These are phyloP conservation scores for Raphanus hybrid DNA, from an alignment of 441 rosid species.

Conservation along the genomic window DNA sequence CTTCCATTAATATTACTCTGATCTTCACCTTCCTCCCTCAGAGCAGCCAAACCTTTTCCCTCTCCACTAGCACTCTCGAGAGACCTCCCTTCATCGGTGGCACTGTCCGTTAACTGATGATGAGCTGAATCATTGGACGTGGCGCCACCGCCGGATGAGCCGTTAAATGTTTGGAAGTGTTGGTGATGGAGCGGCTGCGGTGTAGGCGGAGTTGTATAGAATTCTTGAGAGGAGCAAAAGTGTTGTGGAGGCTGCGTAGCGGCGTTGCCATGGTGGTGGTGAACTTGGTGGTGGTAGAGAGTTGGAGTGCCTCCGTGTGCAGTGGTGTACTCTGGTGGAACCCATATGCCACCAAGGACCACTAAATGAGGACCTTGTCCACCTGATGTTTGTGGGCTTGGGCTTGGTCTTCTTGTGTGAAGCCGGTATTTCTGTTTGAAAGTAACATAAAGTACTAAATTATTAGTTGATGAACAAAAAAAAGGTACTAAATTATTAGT, in stretches of 20 bases:
- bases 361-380: slow-evolving; percentile 67
- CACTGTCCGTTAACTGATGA: slow-evolving; percentile 48
- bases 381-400: slow-evolving; percentile 80
- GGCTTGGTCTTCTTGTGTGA: slow-evolving; percentile 95
- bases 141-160: slow-evolving; percentile 43
- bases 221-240: slow-evolving; percentile 83
- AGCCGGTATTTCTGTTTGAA: slow-evolving; percentile 85
- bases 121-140: slow-evolving; percentile 28
- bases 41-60: slow-evolving; percentile 69
- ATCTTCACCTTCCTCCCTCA: slow-evolving; percentile 78
- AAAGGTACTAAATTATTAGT: neutral
- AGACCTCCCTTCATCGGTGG: slow-evolving; percentile 84
- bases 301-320: slow-evolving; percentile 57
- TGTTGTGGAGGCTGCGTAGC: slow-evolving; percentile 60
- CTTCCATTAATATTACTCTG: slow-evolving; percentile 65
- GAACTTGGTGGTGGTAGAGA: slow-evolving; percentile 61
- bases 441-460: neutral
- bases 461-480: neutral
- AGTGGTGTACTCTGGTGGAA: slow-evolving; percentile 88
- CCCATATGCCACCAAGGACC: slow-evolving; percentile 94
- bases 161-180: slow-evolving; percentile 64
- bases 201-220: slow-evolving; percentile 56
- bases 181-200: slow-evolving; percentile 51
- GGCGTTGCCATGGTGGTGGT: slow-evolving; percentile 55
- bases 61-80: slow-evolving; percentile 74